phyloP scores from a whole-genome alignment of 2,329 filamentous ascomycete genomes.

The Trichoderma citrinoviride region DNA sequence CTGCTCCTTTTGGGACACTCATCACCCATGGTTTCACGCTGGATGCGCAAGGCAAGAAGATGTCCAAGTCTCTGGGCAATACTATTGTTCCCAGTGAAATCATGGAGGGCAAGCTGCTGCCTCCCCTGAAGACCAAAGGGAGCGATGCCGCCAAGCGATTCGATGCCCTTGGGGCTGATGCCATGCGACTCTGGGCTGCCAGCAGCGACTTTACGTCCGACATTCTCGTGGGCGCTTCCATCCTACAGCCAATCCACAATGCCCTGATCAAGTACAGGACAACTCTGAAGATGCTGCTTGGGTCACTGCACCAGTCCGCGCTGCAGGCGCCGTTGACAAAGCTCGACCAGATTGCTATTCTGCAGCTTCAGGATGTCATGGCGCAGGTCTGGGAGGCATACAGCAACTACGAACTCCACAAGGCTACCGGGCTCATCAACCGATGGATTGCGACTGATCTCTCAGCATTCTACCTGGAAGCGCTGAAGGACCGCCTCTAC shows the following conservation, averaged over 20 bases:
- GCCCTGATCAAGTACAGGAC: slow-evolving; percentile 82
- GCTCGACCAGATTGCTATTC: slow-evolving; percentile 71
- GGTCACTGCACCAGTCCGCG: slow-evolving; percentile 61
- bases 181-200: slow-evolving; percentile 85
- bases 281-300: slow-evolving; percentile 87
- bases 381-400: slow-evolving; percentile 63
- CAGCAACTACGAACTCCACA: slow-evolving; percentile 76
- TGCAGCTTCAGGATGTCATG: slow-evolving; percentile 68
- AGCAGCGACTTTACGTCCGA: slow-evolving; percentile 90
- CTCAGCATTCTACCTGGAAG: slow-evolving; percentile 91
- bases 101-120: slow-evolving; percentile 77
- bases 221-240: slow-evolving; percentile 73
- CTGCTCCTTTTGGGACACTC: slow-evolving; percentile 78
- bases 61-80: slow-evolving; percentile 97
- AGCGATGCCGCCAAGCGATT: slow-evolving; percentile 47
- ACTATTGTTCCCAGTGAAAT: slow-evolving; percentile 77
- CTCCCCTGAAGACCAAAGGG: slow-evolving; percentile 61
- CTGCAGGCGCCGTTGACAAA: slow-evolving; percentile 52
- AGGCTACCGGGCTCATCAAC: slow-evolving; percentile 69
- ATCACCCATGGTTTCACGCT: slow-evolving; percentile 95
- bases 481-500: slow-evolving; percentile 88
- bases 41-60: slow-evolving; percentile 87
- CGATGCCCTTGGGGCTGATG: slow-evolving; percentile 80
- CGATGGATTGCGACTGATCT: slow-evolving; percentile 79
- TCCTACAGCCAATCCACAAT: slow-evolving; percentile 73